Base-by-base conservation (phyloP, 2,329 filamentous ascomycete genomes). In the Penicillium frequentans region DNA sequence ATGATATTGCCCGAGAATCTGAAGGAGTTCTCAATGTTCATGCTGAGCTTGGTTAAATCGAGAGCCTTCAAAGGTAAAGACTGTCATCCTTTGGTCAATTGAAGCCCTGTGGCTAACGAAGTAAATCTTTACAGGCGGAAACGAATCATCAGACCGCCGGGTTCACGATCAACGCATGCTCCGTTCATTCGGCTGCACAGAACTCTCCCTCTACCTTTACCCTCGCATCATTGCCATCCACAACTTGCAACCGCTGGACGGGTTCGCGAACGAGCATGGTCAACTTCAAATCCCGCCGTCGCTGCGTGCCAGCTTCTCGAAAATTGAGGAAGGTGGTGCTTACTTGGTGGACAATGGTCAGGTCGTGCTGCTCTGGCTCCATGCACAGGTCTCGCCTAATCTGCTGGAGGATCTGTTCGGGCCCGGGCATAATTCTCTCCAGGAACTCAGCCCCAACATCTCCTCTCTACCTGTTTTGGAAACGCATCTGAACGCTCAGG, bases 321-420 rank as follows among this genome's bases (percentile, higher is more conserved):
- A 90, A 43, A 88, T 98, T 45, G 93, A 99, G 76, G 88, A 96
- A 54, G 95, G 95, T 27, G 95, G 95, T 31, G 95, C 89, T 1
- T 99, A 99, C 72, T 79, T 99, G 19, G 88, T 99, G 23, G 95
- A 99, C 73, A 97, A 98, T 67, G 95, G 95, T 5, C 95, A 99
- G 73, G 86, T 90, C 63, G 90, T 92, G 69, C 83, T 98, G 24
- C 79, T 99, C 16, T 99, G 95, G 95, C 82, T 98, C 64, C 95
- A 99, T 72, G 82, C 88, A 1, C 90, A 96, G 72, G 95, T 96
- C 19, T 96, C 92, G 21, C 93, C 93, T 1, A 96, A 97, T 71
- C 82, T 99, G 9, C 83, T 99, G 14, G 82, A 88, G 61, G 95
- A 99, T 71, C 85, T 99, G 2, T 97, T 99, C 66, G 95, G 95